Conservation (phyloP, 345 rosid genomes). For the Lenwebbia sp. region DNA sequence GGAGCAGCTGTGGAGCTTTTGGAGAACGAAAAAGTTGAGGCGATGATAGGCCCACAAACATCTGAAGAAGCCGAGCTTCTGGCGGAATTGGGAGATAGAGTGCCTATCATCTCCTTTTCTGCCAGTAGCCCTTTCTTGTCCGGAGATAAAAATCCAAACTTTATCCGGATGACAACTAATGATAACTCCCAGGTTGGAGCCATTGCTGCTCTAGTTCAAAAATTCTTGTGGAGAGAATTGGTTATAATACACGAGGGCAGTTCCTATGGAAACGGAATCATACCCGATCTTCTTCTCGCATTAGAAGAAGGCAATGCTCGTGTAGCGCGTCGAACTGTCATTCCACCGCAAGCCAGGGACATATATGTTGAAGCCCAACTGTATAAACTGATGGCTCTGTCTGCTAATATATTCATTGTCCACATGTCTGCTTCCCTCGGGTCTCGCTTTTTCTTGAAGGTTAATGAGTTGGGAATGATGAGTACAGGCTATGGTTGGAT, state of each 20-base stretch:
- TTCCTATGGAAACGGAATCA: neutral
- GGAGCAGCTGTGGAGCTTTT: neutral
- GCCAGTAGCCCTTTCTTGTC: too few relatives aligned
- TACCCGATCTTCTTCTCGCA: neutral
- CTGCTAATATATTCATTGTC: neutral
- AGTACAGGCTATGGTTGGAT: neutral
- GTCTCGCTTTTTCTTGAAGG: neutral
- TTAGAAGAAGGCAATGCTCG: neutral
- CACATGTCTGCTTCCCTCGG: neutral
- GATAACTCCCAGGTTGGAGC: slow-evolving; percentile 9
- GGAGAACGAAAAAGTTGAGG: too few relatives aligned
- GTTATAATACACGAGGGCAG: slow-evolving; percentile 9
- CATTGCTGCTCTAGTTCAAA: slow-evolving; percentile 5
- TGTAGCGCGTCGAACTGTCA: neutral
- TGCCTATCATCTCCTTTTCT: too few relatives aligned
- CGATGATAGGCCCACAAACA: too few relatives aligned
- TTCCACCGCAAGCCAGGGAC: neutral
- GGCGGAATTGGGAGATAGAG: too few relatives aligned
- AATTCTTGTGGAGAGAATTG: slow-evolving; percentile 11
- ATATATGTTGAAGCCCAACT: neutral
- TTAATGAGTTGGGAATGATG: neutral
- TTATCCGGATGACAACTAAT: slow-evolving; percentile 5
- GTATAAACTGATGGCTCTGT: neutral
- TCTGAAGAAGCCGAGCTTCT: too few relatives aligned
- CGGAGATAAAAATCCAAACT: too few relatives aligned